Evolutionary conservation across 2,329 filamentous ascomycete genomes (phyloP).

Genomic region (Xylaria arbuscula): DNA sequence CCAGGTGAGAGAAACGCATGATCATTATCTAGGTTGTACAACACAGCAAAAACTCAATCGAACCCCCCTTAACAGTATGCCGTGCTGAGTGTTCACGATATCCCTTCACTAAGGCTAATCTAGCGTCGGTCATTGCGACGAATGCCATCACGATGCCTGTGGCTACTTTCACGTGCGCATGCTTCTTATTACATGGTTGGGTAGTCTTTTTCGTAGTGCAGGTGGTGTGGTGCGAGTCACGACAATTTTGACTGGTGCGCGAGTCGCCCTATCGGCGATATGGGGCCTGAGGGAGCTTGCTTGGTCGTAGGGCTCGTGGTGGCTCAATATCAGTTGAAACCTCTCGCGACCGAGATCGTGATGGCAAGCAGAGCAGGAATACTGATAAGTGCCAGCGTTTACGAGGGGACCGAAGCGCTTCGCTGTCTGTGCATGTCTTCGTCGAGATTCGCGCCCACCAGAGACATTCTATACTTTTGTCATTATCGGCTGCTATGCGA

Average conservation of each 20-base stretch:
- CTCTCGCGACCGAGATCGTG: slow-evolving; percentile 22
- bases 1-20: slow-evolving; percentile 27
- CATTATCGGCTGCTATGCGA: slow-evolving; percentile 22
- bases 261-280: slow-evolving; percentile 24
- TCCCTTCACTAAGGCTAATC: slow-evolving; percentile 10
- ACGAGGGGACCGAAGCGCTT: slow-evolving; percentile 22
- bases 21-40: slow-evolving; percentile 33
- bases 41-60: slow-evolving; percentile 29
- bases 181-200: slow-evolving; percentile 29
- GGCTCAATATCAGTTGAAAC: slow-evolving; percentile 6
- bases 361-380: slow-evolving; percentile 15
- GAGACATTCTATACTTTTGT: background rate
- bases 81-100: slow-evolving; percentile 31
- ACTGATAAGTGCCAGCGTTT: slow-evolving; percentile 27
- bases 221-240: slow-evolving; percentile 31
- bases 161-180: slow-evolving; percentile 25
- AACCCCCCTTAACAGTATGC: slow-evolving; percentile 19
- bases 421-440: slow-evolving; percentile 28
- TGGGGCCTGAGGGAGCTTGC: slow-evolving; percentile 19
- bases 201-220: slow-evolving; percentile 25
- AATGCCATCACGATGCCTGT: slow-evolving; percentile 12
- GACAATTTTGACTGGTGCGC: slow-evolving; percentile 30
- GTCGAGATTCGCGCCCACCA: slow-evolving; percentile 12
- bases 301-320: slow-evolving; percentile 22
- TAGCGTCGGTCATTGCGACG: slow-evolving; percentile 16